Evolutionary conservation across 1,284 basidiomycete genomes (phyloP), one percentile per base, ranked within the genome.

Genomic region (Leccinum angustisporum): DNA sequence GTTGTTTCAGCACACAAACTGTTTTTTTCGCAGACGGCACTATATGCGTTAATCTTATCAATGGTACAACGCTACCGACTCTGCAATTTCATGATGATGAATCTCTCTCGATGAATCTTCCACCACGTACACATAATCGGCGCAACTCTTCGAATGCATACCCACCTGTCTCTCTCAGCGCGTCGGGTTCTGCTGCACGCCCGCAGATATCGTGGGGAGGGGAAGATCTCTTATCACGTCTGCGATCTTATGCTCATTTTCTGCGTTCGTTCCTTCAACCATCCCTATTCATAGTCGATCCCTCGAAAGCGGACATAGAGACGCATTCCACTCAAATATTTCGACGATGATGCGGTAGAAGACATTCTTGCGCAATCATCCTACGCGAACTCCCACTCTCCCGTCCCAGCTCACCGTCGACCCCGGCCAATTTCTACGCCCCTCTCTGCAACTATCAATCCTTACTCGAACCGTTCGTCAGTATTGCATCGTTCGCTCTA

Each of bases 41-140:
- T 21, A 85, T 91, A 66, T 86, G 84, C 31, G 84, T 94, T 65
- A 97, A 96, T 72, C 85, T 98, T 46, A 90, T 90, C 59, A 96
- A 91, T 65, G 95, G 95, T 13, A 85, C 94, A 46, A 95, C 94
- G 0, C 82, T 98, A 0, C 94, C 95, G 0, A 95, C 92, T 0
- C 83, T 99, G 4, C 88, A 95, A 76, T 98, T 98, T 75, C 97
- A 98, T 73, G 97, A 98, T 71, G 96, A 98, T 67, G 95, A 97
- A 74, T 95, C 94, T 0, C 85, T 83, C 34, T 94, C 93, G 8
- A 85, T 88, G 75, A 83, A 83, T 27, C 75, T 83, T 56, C 80
- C 85, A n/a, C 76, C 81, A 66, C 80, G 63, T 61, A 57, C 58
- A 40, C 63, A 68, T 68, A 60, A 68, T 61, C 61, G 61, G 46